Conservation (phyloP, 371 early-diverging fungal genomes). For the Syncephalis fuscata region DNA sequence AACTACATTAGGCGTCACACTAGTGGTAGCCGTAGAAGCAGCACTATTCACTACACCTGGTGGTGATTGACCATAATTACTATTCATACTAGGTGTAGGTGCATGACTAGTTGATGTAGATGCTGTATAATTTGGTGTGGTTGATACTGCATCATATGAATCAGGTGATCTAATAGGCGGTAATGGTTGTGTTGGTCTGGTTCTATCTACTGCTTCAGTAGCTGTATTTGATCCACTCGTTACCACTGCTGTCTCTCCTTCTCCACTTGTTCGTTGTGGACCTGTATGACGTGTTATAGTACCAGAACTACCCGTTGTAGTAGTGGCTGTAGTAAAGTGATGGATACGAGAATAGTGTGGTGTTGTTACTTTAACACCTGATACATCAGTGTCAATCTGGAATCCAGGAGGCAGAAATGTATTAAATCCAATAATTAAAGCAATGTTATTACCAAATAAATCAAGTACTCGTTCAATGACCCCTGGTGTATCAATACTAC, state of each 20-base stretch:
- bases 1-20: slow-evolving; percentile 5
- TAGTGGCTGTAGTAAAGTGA: not conserved
- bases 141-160: not conserved
- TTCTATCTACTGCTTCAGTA: not conserved
- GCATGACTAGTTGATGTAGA: slow-evolving; percentile 1
- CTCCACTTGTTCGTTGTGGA: too few species aligned
- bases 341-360: slow-evolving; percentile 45
- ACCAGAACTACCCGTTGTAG: too few species aligned
- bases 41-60: too few species aligned
- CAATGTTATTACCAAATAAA: slow-evolving; percentile 86
- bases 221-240: too few species aligned
- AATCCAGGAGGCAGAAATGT: slow-evolving; percentile 97
- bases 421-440: slow-evolving; percentile 95
- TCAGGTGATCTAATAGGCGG: slow-evolving; percentile 1
- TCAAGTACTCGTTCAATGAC: slow-evolving; percentile 94
- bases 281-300: too few species aligned
- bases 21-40: too few species aligned
- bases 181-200: slow-evolving; percentile 4
- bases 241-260: too few species aligned
- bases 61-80: too few species aligned
- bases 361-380: slow-evolving; percentile 71
- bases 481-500: slow-evolving; percentile 90
- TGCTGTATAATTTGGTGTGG: slow-evolving; percentile 2
- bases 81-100: not conserved
- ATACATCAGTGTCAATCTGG: slow-evolving; percentile 62